phyloP scores from a whole-genome alignment of 129 eudicot genomes.

The Centrapalus pauciflorus region DNA sequence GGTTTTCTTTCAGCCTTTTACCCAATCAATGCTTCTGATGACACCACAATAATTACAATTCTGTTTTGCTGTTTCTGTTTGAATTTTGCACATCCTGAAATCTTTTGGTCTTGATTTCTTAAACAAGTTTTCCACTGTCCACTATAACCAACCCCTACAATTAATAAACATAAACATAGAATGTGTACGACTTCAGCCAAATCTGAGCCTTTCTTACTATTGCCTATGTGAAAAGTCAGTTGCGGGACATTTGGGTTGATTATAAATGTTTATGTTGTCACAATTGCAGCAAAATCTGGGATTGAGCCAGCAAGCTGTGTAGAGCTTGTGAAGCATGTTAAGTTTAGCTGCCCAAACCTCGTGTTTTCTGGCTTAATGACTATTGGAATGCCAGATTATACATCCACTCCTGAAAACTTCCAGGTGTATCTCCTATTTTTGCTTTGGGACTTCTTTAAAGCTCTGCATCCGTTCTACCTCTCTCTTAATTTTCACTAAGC shows the following conservation, averaged over 20 bases:
- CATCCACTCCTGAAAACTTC: slow-evolving; percentile 93
- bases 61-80: background rate
- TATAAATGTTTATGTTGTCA: background rate
- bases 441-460: background rate
- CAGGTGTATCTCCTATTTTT: slow-evolving; percentile 38
- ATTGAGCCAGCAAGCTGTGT: slow-evolving; percentile 71
- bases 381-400: slow-evolving; percentile 90
- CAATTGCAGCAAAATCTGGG: slow-evolving; percentile 80
- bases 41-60: background rate
- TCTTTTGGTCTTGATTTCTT: background rate
- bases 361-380: slow-evolving; percentile 95
- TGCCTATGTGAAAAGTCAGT: background rate
- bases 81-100: background rate
- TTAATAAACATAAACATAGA: background rate
- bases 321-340: slow-evolving; percentile 79
- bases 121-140: background rate
- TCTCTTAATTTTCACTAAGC: too few relatives aligned
- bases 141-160: background rate
- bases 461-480: background rate
- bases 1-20: background rate
- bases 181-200: background rate
- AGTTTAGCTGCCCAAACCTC: slow-evolving; percentile 65
- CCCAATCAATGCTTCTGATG: background rate
- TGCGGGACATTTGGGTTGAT: background rate
- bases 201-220: background rate